Conservation (phyloP, 23 red algal species). For the Pyropia yezoensis region DNA sequence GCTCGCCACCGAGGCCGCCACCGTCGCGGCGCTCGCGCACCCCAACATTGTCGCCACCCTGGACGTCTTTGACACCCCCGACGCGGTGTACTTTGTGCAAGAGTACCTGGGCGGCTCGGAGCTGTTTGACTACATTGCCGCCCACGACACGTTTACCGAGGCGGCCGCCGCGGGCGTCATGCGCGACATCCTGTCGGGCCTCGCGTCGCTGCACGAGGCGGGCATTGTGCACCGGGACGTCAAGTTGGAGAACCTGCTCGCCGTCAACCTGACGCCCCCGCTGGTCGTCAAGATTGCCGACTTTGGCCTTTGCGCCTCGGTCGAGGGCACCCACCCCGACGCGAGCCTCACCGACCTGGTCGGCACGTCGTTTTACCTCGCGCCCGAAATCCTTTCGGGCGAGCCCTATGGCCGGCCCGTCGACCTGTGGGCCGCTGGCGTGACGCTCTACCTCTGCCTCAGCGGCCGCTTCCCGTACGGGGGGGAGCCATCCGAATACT, state of each 20-base stretch:
- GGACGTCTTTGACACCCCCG: conserved; percentile 44
- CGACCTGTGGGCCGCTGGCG: conserved; percentile 67
- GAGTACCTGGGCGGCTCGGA: conserved; percentile 69
- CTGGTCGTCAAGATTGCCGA: conserved; percentile 77
- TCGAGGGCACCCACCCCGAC: conserved; percentile 8
- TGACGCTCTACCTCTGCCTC: conserved; percentile 43
- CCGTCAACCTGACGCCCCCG: conserved; percentile 41
- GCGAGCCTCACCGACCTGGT: conserved; percentile 42
- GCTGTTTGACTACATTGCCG: conserved; percentile 53
- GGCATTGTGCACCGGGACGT: conserved; percentile 88
- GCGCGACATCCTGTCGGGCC: conserved; percentile 49
- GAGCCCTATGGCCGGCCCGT: conserved; percentile 52
- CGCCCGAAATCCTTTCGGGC: conserved; percentile 64
- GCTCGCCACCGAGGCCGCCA: conserved; percentile 66
- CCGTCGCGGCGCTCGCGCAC: conserved; percentile 42
- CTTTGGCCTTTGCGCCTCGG: conserved; percentile 79
- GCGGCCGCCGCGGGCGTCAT: conserved; percentile 54
- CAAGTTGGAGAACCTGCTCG: conserved; percentile 76
- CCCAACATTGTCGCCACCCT: conserved; percentile 62
- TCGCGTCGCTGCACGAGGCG: conserved; percentile 67
- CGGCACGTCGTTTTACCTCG: conserved; percentile 82
- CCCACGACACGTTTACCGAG: conserved; percentile 52
- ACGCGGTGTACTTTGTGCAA: conserved; percentile 62
- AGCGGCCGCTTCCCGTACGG: conserved; percentile 65
- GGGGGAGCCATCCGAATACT: conserved; percentile 62